Conservation (phyloP, 2,329 filamentous ascomycete species). For the Exophiala xenobiotica region DNA sequence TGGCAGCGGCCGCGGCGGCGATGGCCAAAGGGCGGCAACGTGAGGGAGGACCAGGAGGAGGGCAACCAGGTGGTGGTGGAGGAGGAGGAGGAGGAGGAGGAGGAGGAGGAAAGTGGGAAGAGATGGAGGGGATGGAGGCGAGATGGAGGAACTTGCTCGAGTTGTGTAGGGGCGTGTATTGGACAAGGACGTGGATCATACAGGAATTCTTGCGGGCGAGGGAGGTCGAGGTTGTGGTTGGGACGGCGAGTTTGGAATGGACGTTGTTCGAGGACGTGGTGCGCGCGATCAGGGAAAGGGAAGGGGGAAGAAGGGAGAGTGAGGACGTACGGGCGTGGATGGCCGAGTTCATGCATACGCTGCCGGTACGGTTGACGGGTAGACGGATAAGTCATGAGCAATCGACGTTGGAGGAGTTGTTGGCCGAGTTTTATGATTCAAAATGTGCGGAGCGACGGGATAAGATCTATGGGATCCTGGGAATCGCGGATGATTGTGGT, state of each 20-base stretch:
- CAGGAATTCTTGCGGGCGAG: slow-evolving; percentile 31
- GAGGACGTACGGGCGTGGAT: slow-evolving; percentile 1
- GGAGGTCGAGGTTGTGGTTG: slow-evolving; percentile 26
- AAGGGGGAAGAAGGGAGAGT: neutral
- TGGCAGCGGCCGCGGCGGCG: slow-evolving; percentile 6
- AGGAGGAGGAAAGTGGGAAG: neutral
- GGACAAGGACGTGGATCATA: slow-evolving; percentile 32
- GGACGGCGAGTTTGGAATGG: slow-evolving; percentile 43
- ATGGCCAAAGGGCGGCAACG: too few species aligned
- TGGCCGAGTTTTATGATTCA: slow-evolving; percentile 29
- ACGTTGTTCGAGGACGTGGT: slow-evolving; percentile 43
- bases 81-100: neutral
- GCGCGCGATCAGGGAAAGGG: slow-evolving; percentile 18
- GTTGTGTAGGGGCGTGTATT: slow-evolving; percentile 26
- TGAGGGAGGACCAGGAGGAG: neutral
- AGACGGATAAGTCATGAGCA: slow-evolving; percentile 18
- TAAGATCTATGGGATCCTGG: slow-evolving; percentile 30
- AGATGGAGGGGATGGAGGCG: neutral
- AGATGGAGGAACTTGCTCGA: slow-evolving; percentile 24
- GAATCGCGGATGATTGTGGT: slow-evolving; percentile 27
- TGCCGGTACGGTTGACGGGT: slow-evolving; percentile 24
- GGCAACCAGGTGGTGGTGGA: neutral
- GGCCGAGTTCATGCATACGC: slow-evolving; percentile 21
- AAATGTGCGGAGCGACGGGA: slow-evolving; percentile 28
- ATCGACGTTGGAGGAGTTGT: slow-evolving; percentile 25